Conservation (phyloP, 2,329 filamentous ascomycete genomes). For the Diaporthe batatas region DNA sequence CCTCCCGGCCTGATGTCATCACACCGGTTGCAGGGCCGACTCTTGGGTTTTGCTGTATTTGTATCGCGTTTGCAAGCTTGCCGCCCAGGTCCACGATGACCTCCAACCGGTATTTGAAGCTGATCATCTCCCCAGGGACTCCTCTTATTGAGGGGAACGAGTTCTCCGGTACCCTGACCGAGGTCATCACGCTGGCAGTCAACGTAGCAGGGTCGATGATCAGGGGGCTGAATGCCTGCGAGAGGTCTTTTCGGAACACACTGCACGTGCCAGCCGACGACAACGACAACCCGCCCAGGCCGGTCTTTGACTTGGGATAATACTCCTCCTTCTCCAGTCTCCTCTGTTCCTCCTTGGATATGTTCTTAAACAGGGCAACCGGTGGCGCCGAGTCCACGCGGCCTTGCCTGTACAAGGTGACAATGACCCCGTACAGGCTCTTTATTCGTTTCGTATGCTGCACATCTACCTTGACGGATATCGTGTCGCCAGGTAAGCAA, state of each 20-base stretch:
- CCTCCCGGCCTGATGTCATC: conserved; percentile 39
- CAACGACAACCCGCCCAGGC: conserved; percentile 86
- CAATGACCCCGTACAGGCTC: conserved; percentile 91
- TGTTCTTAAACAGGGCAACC: conserved; percentile 61
- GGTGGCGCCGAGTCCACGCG: conserved; percentile 84
- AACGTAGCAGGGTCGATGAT: conserved; percentile 87
- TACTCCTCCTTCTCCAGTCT: conserved; percentile 84
- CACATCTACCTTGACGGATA: conserved; percentile 84
- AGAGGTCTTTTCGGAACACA: conserved; percentile 94
- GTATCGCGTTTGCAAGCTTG: conserved; percentile 80
- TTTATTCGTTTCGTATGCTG: conserved; percentile 91
- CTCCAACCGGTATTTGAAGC: conserved; percentile 94
- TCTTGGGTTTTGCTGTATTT: conserved; percentile 69
- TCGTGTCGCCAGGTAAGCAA: conserved; percentile 85
- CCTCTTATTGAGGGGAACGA: conserved; percentile 91
- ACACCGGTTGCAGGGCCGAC: conserved; percentile 55
- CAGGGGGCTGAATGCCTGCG: conserved; percentile 88
- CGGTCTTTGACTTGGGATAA: conserved; percentile 88
- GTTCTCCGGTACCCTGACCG: conserved; percentile 89
- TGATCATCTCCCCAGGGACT: conserved; percentile 93
- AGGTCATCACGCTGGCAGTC: conserved; percentile 83
- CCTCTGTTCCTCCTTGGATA: conserved; percentile 74
- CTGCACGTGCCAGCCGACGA: conserved; percentile 89
- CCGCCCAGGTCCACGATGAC: conserved; percentile 93
- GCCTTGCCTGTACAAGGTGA: conserved; percentile 91